These are phyloP conservation scores for Cryphonectria japonica DNA, from an alignment of 2,329 filamentous ascomycete genomes.

Conservation along the genomic window DNA sequence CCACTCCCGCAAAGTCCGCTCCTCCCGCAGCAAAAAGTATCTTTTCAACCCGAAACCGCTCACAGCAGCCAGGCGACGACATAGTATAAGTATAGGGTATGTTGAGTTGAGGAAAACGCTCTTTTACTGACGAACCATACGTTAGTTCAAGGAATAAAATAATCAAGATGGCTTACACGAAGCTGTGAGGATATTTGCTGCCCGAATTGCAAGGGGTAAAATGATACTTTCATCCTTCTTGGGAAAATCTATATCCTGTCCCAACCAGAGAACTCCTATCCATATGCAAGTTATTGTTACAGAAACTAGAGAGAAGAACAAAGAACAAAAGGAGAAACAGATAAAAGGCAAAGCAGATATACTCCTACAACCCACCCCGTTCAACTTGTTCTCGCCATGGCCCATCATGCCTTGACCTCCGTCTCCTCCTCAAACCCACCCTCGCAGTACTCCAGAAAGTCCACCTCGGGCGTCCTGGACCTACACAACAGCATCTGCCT, in stretches of 20 bases:
- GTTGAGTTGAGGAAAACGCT: no score
- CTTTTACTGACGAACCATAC: no score
- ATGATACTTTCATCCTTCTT: not conserved
- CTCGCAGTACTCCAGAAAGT: not conserved
- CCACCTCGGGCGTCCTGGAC: slow-evolving; percentile 6
- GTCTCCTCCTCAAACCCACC: not conserved
- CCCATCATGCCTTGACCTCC: not conserved
- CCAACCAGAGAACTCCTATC: not conserved
- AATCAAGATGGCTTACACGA: not conserved
- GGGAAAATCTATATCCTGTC: not conserved
- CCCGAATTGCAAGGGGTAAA: no score
- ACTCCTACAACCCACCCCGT: not conserved
- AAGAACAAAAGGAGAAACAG: not conserved
- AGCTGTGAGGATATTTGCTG: not conserved
- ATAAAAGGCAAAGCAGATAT: not conserved
- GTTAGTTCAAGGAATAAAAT: no score
- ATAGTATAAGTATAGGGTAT: not conserved
- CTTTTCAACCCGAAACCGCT: not conserved
- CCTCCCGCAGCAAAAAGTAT: not conserved
- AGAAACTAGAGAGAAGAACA: not conserved
- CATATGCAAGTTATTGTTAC: not conserved
- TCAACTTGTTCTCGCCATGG: not conserved
- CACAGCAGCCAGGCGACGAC: not conserved
- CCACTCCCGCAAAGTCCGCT: not conserved
- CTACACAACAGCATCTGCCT: not conserved